These are phyloP conservation scores for Cutaneotrichosporon sp. DNA, from an alignment of 1,284 basidiomycete genomes.

Conservation along the genomic window DNA sequence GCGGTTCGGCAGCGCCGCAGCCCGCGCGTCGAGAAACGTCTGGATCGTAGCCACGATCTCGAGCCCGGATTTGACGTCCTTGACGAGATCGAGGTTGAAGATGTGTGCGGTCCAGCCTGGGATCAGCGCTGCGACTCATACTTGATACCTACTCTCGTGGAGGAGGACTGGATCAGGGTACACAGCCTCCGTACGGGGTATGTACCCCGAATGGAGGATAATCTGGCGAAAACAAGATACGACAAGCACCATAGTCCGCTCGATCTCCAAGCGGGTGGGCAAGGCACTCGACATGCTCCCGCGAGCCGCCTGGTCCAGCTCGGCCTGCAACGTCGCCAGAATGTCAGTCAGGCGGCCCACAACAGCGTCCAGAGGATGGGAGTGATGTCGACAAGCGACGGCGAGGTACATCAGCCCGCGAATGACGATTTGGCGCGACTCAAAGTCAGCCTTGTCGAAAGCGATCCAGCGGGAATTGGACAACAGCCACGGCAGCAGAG, in stretches of 20 bases:
- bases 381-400: slow-evolving; percentile 61
- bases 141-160: slow-evolving; percentile 56
- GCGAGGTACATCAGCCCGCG: slow-evolving; percentile 73
- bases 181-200: slow-evolving; percentile 21
- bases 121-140: background rate
- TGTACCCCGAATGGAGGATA: slow-evolving; percentile 40
- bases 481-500: slow-evolving; percentile 55
- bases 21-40: slow-evolving; percentile 62
- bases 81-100: slow-evolving; percentile 55
- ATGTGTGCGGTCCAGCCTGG: slow-evolving; percentile 62
- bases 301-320: slow-evolving; percentile 52
- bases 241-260: slow-evolving; percentile 53
- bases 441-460: slow-evolving; percentile 64
- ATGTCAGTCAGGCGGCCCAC: slow-evolving; percentile 67
- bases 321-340: slow-evolving; percentile 57
- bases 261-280: slow-evolving; percentile 36
- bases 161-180: slow-evolving; percentile 67
- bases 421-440: slow-evolving; percentile 68
- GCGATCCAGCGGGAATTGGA: slow-evolving; percentile 45
- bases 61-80: slow-evolving; percentile 54
- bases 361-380: slow-evolving; percentile 56
- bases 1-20: slow-evolving; percentile 53
- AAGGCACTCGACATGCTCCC: no score
- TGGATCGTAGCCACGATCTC: slow-evolving; percentile 61
- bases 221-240: slow-evolving; percentile 61